phyloP scores from a whole-genome alignment of 2,329 filamentous ascomycete species.

The Cordyceps pruinosa region DNA sequence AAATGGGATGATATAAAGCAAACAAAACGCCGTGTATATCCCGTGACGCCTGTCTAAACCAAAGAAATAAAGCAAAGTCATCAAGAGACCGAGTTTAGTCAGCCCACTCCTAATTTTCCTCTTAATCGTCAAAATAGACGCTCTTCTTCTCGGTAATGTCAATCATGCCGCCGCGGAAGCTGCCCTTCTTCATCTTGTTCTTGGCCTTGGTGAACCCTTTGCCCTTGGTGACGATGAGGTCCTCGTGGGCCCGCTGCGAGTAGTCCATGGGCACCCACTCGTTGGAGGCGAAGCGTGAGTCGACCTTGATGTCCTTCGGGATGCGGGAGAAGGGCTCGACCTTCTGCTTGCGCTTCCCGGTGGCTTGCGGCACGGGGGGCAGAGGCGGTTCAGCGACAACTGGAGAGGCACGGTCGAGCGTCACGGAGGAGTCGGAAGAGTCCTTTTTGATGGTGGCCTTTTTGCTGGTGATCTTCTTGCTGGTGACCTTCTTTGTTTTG shows the following conservation, averaged over 20 bases:
- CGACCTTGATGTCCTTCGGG: slow-evolving; percentile 59
- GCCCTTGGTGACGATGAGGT: slow-evolving; percentile 83
- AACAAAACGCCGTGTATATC: neutral
- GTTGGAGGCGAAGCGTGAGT: slow-evolving; percentile 68
- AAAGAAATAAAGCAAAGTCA: neutral
- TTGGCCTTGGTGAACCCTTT: slow-evolving; percentile 99
- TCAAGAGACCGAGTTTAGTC: too few species aligned
- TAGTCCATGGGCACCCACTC: slow-evolving; percentile 79
- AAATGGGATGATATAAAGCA: neutral
- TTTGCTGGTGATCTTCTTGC: too few species aligned
- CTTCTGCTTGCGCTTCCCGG: slow-evolving; percentile 42
- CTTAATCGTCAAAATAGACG: slow-evolving; percentile 71
- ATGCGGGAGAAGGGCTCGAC: slow-evolving; percentile 73
- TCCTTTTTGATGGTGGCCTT: slow-evolving; percentile 20
- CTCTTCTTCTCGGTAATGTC: slow-evolving; percentile 76
- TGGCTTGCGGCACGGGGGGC: slow-evolving; percentile 41
- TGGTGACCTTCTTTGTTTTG: slow-evolving; percentile 18
- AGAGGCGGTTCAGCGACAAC: slow-evolving; percentile 40
- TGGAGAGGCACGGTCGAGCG: slow-evolving; percentile 39
- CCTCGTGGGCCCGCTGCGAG: slow-evolving; percentile 79
- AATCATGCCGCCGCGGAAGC: slow-evolving; percentile 82
- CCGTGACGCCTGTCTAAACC: neutral
- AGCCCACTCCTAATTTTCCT: too few species aligned
- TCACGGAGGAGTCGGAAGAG: slow-evolving; percentile 41
- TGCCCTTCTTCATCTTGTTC: slow-evolving; percentile 94